phyloP scores from a whole-genome alignment of 768 basidiomycete genomes.

The Termitomyces eurrhizus region DNA sequence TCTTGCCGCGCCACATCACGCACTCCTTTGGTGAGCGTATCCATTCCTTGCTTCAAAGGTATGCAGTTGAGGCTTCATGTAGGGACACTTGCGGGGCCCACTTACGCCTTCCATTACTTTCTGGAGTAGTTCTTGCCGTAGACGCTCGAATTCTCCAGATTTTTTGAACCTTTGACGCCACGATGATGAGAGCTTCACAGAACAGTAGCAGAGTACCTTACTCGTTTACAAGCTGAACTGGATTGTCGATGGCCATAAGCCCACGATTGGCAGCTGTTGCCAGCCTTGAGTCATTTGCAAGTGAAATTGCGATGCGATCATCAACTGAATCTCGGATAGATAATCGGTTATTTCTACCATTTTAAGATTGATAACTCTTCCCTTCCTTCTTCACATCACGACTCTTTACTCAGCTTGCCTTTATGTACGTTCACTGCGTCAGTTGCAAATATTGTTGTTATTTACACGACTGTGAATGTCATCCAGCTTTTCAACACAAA shows the following conservation, averaged over 20 bases:
- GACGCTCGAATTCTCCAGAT: constrained; percentile 73
- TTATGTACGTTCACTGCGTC: not conserved
- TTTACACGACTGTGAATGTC: not conserved
- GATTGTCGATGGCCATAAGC: constrained; percentile 49
- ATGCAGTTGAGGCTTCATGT: constrained; percentile 1
- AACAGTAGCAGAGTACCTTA: constrained; percentile 22
- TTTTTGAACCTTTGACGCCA: constrained; percentile 59
- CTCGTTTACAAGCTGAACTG: constrained; percentile 64
- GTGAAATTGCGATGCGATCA: not conserved
- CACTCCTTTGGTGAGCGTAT: constrained; percentile 53
- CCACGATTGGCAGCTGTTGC: too few species aligned
- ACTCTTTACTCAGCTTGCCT: not conserved
- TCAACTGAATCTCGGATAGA: constrained; percentile 1
- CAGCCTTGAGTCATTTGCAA: not conserved
- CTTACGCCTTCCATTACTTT: constrained; percentile 62
- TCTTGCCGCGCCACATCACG: constrained; percentile 59
- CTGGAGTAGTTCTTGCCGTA: constrained; percentile 59
- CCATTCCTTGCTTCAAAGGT: constrained; percentile 42
- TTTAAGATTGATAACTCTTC: not conserved
- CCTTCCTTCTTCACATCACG: not conserved
- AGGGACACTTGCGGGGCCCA: constrained; percentile 10
- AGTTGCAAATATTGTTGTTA: not conserved
- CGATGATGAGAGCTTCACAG: not conserved
- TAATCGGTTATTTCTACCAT: constrained; percentile 13
- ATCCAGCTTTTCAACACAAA: constrained; percentile 12